Conservation (phyloP, 257 asterid genomes). For the Solanum rostratum region DNA sequence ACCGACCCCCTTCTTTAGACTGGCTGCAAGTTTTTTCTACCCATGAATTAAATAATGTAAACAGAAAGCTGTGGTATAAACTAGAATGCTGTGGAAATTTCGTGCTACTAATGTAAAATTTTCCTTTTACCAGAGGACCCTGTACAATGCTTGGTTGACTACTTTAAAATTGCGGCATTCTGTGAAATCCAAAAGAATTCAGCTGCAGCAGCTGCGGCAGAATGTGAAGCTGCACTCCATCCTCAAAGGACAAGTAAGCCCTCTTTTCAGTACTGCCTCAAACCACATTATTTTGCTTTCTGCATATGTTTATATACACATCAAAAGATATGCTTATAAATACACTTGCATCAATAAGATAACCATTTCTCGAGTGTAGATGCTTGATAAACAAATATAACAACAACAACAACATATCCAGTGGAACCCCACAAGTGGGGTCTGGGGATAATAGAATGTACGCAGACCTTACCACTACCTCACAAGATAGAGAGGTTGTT, state of each 20-base stretch:
- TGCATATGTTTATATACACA: background rate
- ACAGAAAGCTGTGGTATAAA: background rate
- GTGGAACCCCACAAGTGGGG: too few species aligned
- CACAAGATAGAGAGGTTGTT: too few species aligned
- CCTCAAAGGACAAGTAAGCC: slow-evolving; percentile 58
- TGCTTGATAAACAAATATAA: background rate
- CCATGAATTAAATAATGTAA: background rate
- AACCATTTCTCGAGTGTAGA: background rate
- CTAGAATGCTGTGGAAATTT: background rate
- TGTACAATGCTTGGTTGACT: slow-evolving; percentile 64
- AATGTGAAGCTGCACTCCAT: slow-evolving; percentile 53
- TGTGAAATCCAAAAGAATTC: slow-evolving; percentile 48
- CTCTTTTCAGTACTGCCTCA: background rate
- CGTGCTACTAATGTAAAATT: background rate
- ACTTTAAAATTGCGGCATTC: slow-evolving; percentile 50
- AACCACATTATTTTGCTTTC: background rate
- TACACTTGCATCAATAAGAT: background rate
- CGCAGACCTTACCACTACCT: too few species aligned
- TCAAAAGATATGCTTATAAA: background rate
- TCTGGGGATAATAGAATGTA: too few species aligned
- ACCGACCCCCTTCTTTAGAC: background rate
- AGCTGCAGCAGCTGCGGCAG: slow-evolving; percentile 40
- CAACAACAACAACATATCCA: too few species aligned
- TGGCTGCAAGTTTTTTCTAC: background rate
- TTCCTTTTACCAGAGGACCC: slow-evolving; percentile 46